Evolutionary conservation across 306 rosid genomes (phyloP), one percentile per base, ranked within the genome.

Genomic region (Rosa persica): DNA sequence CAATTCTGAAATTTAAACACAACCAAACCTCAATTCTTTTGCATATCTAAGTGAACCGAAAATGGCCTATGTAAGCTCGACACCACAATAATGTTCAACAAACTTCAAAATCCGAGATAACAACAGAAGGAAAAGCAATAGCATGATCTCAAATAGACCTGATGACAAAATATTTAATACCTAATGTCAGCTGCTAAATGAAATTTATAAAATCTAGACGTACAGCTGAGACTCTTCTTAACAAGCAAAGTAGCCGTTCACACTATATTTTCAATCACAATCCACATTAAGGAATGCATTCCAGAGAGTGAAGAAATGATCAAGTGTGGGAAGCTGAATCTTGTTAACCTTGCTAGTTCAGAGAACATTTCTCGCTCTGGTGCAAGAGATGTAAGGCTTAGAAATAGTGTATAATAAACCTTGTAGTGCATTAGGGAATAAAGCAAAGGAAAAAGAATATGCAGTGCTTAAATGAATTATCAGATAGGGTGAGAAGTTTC

Each of bases 231-330:
- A 96, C 99, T 78, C 99, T 96, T 86, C 94, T 96, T 13, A 96
- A 96, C 86, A 96, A 96, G 77, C 99, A 96, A 87, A 96, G 99
- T 74, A 96, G 99, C 72, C 97, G 99, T 66, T 96, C 99, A 36
- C 99, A 96, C 83, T 65, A 96, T 96, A 84, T 96, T 96, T 89
- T 96, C 99, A 66, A 88, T 96, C 92, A 96, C 99, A 81, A 96
- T 96, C 87, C 99, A 96, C 81, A 96, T 96, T 44, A 96, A 93
- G 88, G 99, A 96, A 81, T 90, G 96, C 77, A 96, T 98, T 42
- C 99, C 98, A 3, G 99, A 93, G 84, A 98, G 98, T 61, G 99
- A 96, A 85, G 99, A 96, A 85, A 96, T 96, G 97, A 96, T 96
- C 46, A 96, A 96, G 81, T 96, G 99, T 65, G 99, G 99, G 73